Evolutionary conservation across 192 early-diverging fungal genomes (phyloP), one percentile per base, ranked within the genome.

Genomic region (Oehlia diaphana): DNA sequence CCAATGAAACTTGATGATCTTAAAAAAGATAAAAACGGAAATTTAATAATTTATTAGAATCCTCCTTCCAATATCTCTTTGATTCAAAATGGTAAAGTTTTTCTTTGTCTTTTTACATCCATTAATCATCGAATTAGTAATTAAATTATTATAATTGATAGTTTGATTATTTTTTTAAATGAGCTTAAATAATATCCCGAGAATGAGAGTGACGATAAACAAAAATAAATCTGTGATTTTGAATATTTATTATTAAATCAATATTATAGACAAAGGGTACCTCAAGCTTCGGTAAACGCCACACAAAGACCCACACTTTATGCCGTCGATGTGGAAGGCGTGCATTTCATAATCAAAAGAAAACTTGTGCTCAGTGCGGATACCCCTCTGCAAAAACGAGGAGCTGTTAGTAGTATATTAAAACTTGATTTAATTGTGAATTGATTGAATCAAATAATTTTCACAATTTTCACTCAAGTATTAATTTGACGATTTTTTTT

Each of bases 281-380:
- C 21, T 92, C 93, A 82, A 92, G 94, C 84, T 98, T 98, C 90
- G 98, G 98, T 97, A 98, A 96, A 91, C 95, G 96, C 87, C 97
- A 99, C 94, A 96, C 93, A 90, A 99, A 99, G 94, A 93, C 98
- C 81, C 98, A 99, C 96, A 94, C 93, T 81, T 91, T 98, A 83
- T 99, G 98, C 95, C 88, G 92, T 82, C 93, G 98, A 84, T 99
- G 98, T 89, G 98, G 98, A 74, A 91, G 91, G 80, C 94, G 96
- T 80, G 92, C 97, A 66, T 98, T 97, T 94, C 98, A 99, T 94
- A 96, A 95, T 92, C 97, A 98, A 91, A 99, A 99, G 95, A 99
- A 99, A 95, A 98, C 96, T 63, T 99, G 98, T 89, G 96, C 96
- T 84, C 95, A 95, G 85, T 99, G 98, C 90, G 97, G 95, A 76